Percentiles rank a stretch among this genome's conserved stretches.
These are phyloP conservation scores for Simmondsia chinensis DNA, from an alignment of 148 eudicot species.

Conservation along the genomic window DNA sequence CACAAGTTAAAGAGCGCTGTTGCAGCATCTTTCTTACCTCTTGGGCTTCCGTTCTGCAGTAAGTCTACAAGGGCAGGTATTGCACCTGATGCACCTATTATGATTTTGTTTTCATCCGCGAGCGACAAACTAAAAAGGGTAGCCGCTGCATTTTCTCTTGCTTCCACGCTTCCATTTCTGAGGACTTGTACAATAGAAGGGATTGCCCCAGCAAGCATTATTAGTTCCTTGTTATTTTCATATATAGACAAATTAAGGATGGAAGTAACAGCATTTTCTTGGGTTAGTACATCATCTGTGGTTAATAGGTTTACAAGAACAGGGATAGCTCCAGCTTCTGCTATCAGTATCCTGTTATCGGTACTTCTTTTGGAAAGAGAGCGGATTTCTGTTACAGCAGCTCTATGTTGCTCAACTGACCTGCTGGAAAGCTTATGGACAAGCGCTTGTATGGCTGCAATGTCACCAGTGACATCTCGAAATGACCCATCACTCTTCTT, in stretches of 20 bases:
- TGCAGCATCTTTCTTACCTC: conserved; percentile 94
- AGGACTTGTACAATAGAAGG: conserved; percentile 85
- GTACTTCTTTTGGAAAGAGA: conserved; percentile 82
- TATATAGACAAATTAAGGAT: conserved; percentile 80
- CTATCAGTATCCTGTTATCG: conserved; percentile 74
- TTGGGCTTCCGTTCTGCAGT: conserved; percentile 50
- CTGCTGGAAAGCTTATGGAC: conserved; percentile 57
- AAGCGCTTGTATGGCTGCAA: conserved; percentile 57
- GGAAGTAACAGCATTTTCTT: conserved; percentile 90
- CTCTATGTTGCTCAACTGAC: conserved; percentile 41
- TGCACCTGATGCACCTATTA: conserved; percentile 86
- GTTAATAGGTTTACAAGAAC: conserved; percentile 60
- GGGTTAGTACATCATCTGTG: conserved; percentile 51
- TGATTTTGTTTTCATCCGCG: conserved; percentile 79
- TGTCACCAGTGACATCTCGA: conserved; percentile 76
- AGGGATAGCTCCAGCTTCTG: conserved; percentile 89
- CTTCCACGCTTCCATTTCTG: conserved; percentile 72
- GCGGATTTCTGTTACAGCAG: conserved; percentile 70
- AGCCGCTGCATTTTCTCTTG: conserved; percentile 85
- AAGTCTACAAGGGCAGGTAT: conserved; percentile 71
- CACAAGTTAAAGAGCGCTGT: conserved; percentile 81
- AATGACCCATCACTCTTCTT: conserved; percentile 81
- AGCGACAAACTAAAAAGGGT: conserved; percentile 89
- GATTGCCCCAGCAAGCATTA: conserved; percentile 81
- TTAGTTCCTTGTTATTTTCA: conserved; percentile 77